Evolutionary conservation across 495 filamentous ascomycete genomes (phyloP).

Genomic region (Thozetella sp.): DNA sequence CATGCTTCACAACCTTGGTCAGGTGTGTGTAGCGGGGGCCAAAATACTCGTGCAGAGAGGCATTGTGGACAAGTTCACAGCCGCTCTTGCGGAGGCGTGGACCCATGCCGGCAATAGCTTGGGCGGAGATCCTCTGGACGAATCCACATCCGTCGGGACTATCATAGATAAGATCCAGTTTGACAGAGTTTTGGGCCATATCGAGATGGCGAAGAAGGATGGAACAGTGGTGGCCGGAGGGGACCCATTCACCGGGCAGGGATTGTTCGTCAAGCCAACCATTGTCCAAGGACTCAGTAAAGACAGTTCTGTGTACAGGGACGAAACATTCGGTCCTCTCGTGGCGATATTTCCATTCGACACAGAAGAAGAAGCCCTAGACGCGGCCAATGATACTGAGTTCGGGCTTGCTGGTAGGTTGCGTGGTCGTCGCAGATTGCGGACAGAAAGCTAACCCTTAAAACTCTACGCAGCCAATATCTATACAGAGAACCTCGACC

Average conservation of each 20-base stretch:
- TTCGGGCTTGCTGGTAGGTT: background rate
- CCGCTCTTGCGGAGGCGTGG: too few relatives aligned
- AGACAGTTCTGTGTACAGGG: slow-evolving; percentile 26
- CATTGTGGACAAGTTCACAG: too few relatives aligned
- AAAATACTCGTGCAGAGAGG: too few relatives aligned
- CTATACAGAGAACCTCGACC: background rate
- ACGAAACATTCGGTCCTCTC: slow-evolving; percentile 54
- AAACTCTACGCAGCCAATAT: background rate
- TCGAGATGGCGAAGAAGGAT: background rate
- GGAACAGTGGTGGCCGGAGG: background rate
- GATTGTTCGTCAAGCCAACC: background rate
- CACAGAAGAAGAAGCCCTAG: slow-evolving; percentile 39
- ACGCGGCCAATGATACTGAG: slow-evolving; percentile 36
- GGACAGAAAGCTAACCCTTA: background rate
- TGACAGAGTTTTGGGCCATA: background rate
- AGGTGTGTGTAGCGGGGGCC: too few relatives aligned
- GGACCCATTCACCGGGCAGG: too few relatives aligned
- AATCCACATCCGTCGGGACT: background rate
- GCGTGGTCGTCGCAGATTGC: background rate
- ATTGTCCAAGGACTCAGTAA: background rate
- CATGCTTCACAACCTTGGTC: background rate
- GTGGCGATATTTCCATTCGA: slow-evolving; percentile 41
- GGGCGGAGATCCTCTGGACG: background rate
- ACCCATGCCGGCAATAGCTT: background rate
- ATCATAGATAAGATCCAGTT: background rate